Conservation (phyloP, 2,329 filamentous ascomycete species). For the Aspergillus puulaauensis region DNA sequence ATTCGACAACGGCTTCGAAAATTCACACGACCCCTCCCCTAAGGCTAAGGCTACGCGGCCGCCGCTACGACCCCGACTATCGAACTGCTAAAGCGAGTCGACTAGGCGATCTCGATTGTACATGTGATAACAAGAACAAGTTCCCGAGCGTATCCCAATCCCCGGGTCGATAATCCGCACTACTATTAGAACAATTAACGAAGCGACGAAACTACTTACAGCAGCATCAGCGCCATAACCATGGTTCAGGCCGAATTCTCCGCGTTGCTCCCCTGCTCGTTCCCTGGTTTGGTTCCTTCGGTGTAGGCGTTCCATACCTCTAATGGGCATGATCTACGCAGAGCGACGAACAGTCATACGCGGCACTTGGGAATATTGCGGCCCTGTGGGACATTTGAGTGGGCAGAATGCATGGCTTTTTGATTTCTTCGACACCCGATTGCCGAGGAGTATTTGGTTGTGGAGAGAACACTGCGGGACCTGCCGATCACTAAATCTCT, state of each 20-base stretch:
- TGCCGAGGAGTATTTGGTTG: constrained; percentile 1
- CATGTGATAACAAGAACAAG: not conserved
- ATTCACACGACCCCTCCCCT: not conserved
- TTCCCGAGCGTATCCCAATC: not conserved
- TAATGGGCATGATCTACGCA: not conserved
- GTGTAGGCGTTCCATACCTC: not conserved
- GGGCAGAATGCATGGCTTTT: not conserved
- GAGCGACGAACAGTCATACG: not conserved
- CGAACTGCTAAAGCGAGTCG: too few species aligned
- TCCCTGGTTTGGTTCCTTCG: too few species aligned
- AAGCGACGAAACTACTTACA: too few species aligned
- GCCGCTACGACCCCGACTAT: too few species aligned
- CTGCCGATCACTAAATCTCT: constrained; percentile 3
- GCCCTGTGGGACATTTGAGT: not conserved
- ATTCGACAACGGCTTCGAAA: not conserved
- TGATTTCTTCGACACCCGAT: not conserved
- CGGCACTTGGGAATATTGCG: not conserved
- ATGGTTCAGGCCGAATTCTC: not conserved
- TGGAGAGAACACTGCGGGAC: not conserved
- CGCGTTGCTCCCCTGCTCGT: not conserved
- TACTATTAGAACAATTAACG: not conserved
- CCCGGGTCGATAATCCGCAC: not conserved
- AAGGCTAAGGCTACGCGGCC: not conserved
- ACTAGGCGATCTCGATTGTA: not conserved
- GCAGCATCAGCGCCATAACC: not conserved